Evolutionary conservation across 495 filamentous ascomycete genomes (phyloP).

Genomic region (Aspergillus coremiiformis): DNA sequence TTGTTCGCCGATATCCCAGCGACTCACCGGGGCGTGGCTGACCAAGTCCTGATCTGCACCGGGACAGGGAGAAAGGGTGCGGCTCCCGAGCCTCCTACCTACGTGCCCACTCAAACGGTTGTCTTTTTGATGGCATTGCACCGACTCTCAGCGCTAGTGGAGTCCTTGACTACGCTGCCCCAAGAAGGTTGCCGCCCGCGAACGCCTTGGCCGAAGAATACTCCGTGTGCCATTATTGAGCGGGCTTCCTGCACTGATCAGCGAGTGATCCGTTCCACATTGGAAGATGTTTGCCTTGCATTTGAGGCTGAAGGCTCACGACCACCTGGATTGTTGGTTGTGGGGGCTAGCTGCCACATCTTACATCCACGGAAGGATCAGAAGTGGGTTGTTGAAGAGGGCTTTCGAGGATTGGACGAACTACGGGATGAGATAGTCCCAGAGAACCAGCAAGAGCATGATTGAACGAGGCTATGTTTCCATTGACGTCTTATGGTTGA

Average conservation of each 20-base stretch:
- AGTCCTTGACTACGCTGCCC: slow-evolving; percentile 45
- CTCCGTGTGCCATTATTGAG: slow-evolving; percentile 88
- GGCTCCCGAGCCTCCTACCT: slow-evolving; percentile 71
- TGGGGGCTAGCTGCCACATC: slow-evolving; percentile 77
- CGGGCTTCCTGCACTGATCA: slow-evolving; percentile 93
- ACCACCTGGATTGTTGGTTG: slow-evolving; percentile 85
- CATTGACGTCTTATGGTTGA: background rate
- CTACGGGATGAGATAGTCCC: slow-evolving; percentile 19
- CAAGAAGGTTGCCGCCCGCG: slow-evolving; percentile 12
- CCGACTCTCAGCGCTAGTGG: slow-evolving; percentile 64
- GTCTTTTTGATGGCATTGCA: slow-evolving; percentile 97
- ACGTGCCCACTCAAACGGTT: slow-evolving; percentile 67
- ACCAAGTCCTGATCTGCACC: slow-evolving; percentile 89
- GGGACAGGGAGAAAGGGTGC: slow-evolving; percentile 92
- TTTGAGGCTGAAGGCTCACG: slow-evolving; percentile 85
- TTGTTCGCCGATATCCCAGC: slow-evolving; percentile 81
- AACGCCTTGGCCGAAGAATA: slow-evolving; percentile 44
- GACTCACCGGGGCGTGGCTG: slow-evolving; percentile 83
- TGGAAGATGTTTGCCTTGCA: slow-evolving; percentile 69
- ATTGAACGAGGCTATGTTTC: background rate
- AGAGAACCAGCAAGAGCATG: background rate
- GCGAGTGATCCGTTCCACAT: slow-evolving; percentile 78
- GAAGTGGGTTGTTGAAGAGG: slow-evolving; percentile 86
- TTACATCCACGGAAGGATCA: slow-evolving; percentile 46
- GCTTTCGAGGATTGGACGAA: slow-evolving; percentile 60